phyloP scores from a whole-genome alignment of 768 basidiomycete species.

The Boletus sp. region DNA sequence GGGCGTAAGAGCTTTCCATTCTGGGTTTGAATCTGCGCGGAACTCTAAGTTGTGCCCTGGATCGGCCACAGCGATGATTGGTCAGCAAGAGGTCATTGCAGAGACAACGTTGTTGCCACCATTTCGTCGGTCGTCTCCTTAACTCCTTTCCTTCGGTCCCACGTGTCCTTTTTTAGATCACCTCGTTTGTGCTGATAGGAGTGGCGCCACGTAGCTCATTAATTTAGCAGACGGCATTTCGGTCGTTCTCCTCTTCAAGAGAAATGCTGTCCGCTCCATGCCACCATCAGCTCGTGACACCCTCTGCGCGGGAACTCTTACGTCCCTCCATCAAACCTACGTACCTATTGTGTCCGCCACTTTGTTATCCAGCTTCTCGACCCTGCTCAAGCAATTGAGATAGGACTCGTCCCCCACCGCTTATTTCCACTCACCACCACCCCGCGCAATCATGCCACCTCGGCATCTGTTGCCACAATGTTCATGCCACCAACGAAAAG shows the following conservation, averaged over 20 bases:
- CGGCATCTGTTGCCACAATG: neutral
- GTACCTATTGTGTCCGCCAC: slow-evolving; percentile 2
- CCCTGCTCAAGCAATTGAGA: too few species aligned
- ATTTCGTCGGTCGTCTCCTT: neutral
- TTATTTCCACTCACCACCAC: slow-evolving; percentile 5
- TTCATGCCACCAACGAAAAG: neutral
- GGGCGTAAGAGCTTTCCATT: slow-evolving; percentile 27
- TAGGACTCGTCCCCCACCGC: neutral
- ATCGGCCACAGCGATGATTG: neutral
- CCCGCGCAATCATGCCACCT: neutral
- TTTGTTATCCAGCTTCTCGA: neutral
- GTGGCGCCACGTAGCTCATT: slow-evolving; percentile 11
- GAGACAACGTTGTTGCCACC: too few species aligned
- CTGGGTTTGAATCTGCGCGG: slow-evolving; percentile 28
- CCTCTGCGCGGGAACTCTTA: neutral
- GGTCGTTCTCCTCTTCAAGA: neutral
- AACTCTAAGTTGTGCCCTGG: slow-evolving; percentile 21
- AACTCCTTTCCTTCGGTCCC: slow-evolving; percentile 17
- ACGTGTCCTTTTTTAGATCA: slow-evolving; percentile 14
- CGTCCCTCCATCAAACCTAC: neutral
- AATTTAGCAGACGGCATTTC: neutral
- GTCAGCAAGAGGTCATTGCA: neutral
- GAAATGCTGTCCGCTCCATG: neutral
- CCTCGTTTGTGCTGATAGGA: slow-evolving; percentile 25
- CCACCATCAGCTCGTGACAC: slow-evolving; percentile 17